Evolutionary conservation across 495 filamentous ascomycete species (phyloP).

Genomic region (Zalerion maritima): DNA sequence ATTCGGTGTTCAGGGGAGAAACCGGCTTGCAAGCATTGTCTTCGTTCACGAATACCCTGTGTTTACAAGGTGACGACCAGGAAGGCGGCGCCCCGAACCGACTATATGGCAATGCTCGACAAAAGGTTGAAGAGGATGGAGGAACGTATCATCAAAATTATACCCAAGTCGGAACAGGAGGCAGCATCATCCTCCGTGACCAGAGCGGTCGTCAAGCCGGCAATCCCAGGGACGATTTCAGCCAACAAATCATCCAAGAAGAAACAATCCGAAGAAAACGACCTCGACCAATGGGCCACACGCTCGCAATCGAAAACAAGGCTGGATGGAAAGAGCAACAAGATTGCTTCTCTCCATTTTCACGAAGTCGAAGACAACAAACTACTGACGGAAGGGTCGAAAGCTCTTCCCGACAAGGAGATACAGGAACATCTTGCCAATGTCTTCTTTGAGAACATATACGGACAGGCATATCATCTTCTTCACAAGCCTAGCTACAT

Average conservation of each 20-base stretch:
- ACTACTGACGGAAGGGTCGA: slow-evolving; percentile 63
- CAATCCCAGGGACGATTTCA: slow-evolving; percentile 46
- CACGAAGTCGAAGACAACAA: slow-evolving; percentile 57
- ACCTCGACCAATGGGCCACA: slow-evolving; percentile 75
- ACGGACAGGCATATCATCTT: slow-evolving; percentile 90
- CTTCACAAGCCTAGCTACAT: slow-evolving; percentile 96
- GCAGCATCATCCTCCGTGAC: slow-evolving; percentile 24
- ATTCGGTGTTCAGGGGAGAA: slow-evolving; percentile 97
- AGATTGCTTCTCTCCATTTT: slow-evolving; percentile 43
- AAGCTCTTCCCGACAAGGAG: slow-evolving; percentile 72
- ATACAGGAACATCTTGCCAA: slow-evolving; percentile 90
- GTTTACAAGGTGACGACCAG: slow-evolving; percentile 97
- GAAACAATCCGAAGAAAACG: slow-evolving; percentile 79
- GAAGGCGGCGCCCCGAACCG: slow-evolving; percentile 89
- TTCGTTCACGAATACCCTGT: slow-evolving; percentile 84
- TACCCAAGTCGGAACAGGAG: slow-evolving; percentile 70
- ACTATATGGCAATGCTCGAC: slow-evolving; percentile 99
- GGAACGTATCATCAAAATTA: slow-evolving; percentile 89
- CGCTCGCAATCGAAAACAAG: slow-evolving; percentile 35
- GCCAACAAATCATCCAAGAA: slow-evolving; percentile 39
- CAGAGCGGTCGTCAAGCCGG: slow-evolving; percentile 55
- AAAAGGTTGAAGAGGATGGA: slow-evolving; percentile 91
- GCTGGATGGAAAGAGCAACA: slow-evolving; percentile 26
- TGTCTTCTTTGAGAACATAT: slow-evolving; percentile 90
- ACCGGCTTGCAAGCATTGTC: slow-evolving; percentile 92